Evolutionary conservation across 176 grass and related monocot species (phyloP), one percentile per base, ranked within the genome.

Genomic region (Elaeis guineensis): DNA sequence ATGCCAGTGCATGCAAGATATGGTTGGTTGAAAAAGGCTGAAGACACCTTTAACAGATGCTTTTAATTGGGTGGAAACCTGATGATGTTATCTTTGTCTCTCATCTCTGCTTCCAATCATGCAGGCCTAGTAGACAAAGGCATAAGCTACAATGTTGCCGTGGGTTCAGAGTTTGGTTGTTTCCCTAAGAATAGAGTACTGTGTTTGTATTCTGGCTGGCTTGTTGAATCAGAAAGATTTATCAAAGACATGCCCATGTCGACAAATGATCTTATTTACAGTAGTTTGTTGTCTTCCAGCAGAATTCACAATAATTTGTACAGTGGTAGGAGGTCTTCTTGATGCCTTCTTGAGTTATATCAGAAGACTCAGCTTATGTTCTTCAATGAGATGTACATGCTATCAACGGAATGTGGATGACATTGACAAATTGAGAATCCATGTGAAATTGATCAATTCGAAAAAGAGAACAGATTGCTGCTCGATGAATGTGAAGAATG

Each of bases 361-460:
- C 90, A 17, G 90, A 95, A 32, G 85, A 95, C 66, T 89, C 85
- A 0, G 90, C 90, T 81, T 95, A 86, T 76, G 90, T 89, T 57
- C 90, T 89, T 70, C 59, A 86, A 67, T 95, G 79, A 3, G 89
- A 89, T 71, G 74, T 89, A 62, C 86, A 86, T 70, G 85, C 85
- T 50, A 74, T 75, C 14, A 89, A 61, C 67, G 69, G 78, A 58
- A 81, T 75, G 62, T 89, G 82, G 44, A 62, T 6, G 82, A 89
- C 69, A 85, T 95, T 76, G 82, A 85, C 58, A 80, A 74, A 20
- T 62, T 89, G 64, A 89, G 90, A 75, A 78, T 35, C 69, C 79
- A 86, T 57, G 86, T 95, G 82, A 85, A 95, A 51, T 72, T 12
- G 16, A 89, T 95, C 15, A 89, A 89, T 65, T 57, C 86, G 51